Conservation (phyloP, 73 alveolate species). For the Paramecium octaurelia region DNA sequence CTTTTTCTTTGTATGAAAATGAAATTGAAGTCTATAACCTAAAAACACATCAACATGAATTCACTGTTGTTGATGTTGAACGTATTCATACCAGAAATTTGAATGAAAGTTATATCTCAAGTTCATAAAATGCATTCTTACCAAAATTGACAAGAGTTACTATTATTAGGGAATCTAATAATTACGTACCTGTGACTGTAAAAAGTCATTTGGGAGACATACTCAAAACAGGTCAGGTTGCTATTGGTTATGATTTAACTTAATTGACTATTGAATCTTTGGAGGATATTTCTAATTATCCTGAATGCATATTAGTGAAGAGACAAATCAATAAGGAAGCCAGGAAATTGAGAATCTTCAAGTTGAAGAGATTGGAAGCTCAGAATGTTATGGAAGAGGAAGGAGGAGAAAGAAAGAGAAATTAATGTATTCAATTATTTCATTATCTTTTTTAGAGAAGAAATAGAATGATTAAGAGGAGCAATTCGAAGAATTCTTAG, state of each 20-base stretch:
- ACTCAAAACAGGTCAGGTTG: constrained; percentile 75
- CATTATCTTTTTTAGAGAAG: constrained; percentile 37
- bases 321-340: constrained; percentile 45
- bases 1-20: constrained; percentile 89
- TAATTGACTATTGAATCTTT: constrained; percentile 70
- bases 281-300: constrained; percentile 62
- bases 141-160: constrained; percentile 57
- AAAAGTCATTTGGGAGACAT: constrained; percentile 78
- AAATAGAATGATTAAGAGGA: constrained; percentile 45
- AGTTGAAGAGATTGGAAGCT: constrained; percentile 53
- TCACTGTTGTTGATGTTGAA: constrained; percentile 68
- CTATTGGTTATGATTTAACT: constrained; percentile 80
- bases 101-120: constrained; percentile 72
- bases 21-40: constrained; percentile 62
- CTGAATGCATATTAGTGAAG: constrained; percentile 53
- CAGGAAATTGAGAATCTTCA: constrained; percentile 29
- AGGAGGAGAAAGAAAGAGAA: constrained; percentile 46
- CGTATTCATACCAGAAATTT: constrained; percentile 71
- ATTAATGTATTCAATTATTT: not conserved
- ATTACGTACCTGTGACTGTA: constrained; percentile 66
- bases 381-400: constrained; percentile 55
- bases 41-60: constrained; percentile 65
- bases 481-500: constrained; percentile 59
- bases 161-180: constrained; percentile 29
- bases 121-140: constrained; percentile 68